Evolutionary conservation across 192 early-diverging fungal species (phyloP), one percentile per base, ranked within the genome.

Genomic region (Radiomyces spectabilis): DNA sequence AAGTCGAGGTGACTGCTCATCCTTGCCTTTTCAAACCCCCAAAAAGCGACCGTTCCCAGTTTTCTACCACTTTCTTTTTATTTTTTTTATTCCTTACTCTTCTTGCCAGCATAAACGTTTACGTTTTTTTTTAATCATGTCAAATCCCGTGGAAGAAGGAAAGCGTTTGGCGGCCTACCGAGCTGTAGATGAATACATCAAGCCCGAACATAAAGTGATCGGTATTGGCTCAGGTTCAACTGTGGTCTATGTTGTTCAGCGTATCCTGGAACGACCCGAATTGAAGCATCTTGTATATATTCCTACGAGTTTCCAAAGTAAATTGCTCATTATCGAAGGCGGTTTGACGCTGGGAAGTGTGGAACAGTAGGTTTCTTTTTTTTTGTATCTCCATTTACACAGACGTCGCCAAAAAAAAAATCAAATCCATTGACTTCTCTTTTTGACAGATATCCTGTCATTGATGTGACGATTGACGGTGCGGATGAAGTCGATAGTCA

Each of bases 401-500:
- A 13, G 37, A 12, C 6, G 32, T 16, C 10, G 5, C 12, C 48
- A 56, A 56, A 48, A 32, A 19, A 47, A 52, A 52, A 52, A 19
- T 19, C 6, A 35, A 18, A 37, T 1, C 24, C 24, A 24, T 27
- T 51, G 33, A 16, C 10, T 12, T 15, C 48, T 50, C 32, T 16
- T 48, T 19, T n/a, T 12, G 4, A 31, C 51, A 84, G 78, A 37
- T 82, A 87, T 53, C 81, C 90, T 0, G 64, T 70, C 15, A 81
- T 93, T 49, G 90, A 95, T 60, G 86, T 94, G 18, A 86, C 90
- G 27, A 94, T 97, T 63, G 94, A 97, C 45, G 93, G 94, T 18
- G 94, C 94, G 2, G 86, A 88, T 63, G 85, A 89, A 66, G 82
- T 84, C 57, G 94, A 97, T 57, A 52, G 84, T 10, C 66, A 82